phyloP scores from a whole-genome alignment of 257 asterid species.

The Solanum paucissectum region DNA sequence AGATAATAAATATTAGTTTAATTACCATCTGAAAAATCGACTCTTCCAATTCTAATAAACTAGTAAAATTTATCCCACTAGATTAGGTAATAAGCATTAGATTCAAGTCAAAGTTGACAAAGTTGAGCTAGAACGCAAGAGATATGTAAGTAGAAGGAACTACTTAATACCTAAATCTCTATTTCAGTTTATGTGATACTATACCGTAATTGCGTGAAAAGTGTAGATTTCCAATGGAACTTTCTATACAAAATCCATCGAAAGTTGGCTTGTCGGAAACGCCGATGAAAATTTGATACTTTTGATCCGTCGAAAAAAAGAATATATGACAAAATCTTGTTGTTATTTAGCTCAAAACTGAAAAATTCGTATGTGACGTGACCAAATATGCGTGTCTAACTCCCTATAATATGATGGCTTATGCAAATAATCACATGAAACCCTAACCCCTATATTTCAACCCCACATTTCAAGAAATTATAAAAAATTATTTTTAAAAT shows the following conservation, averaged over 20 bases:
- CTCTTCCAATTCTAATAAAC: not conserved
- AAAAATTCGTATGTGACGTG: slow-evolving; percentile 35
- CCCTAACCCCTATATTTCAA: slow-evolving; percentile 22
- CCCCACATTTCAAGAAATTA: not conserved
- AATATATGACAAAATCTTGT: slow-evolving; percentile 12
- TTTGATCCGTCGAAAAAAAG: not conserved
- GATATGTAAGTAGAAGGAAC: slow-evolving; percentile 1
- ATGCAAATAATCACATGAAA: slow-evolving; percentile 3
- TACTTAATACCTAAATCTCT: not conserved
- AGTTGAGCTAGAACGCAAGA: not conserved
- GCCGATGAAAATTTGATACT: not conserved
- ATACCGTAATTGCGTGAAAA: not conserved
- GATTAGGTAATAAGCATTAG: not conserved
- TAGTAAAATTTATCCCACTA: not conserved
- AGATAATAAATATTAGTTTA: not conserved
- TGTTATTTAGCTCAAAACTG: slow-evolving; percentile 23
- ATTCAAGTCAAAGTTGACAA: not conserved
- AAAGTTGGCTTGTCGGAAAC: not conserved
- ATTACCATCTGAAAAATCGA: not conserved
- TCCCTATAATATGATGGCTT: slow-evolving; percentile 6
- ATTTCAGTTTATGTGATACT: not conserved
- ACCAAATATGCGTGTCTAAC: slow-evolving; percentile 46
- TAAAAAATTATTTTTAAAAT: too few relatives aligned
- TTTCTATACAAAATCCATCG: not conserved
- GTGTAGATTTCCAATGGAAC: not conserved